phyloP scores from a whole-genome alignment of 495 filamentous ascomycete species.

The Aspergillus leporis region DNA sequence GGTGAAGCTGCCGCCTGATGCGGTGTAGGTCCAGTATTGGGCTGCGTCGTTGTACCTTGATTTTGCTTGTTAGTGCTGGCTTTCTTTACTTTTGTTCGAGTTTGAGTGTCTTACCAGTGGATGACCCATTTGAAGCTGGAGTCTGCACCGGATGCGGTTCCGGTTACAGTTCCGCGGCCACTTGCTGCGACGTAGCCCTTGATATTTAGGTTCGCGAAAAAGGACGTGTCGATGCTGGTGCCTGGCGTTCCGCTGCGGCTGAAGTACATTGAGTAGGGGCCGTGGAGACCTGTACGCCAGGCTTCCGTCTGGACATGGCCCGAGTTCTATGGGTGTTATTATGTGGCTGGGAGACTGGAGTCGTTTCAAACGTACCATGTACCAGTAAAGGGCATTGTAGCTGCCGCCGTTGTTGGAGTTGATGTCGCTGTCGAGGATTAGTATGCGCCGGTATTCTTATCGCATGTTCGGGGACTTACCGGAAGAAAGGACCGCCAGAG shows the following conservation, averaged over 20 bases:
- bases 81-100: neutral
- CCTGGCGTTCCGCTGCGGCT: slow-evolving; percentile 57
- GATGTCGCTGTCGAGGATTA: slow-evolving; percentile 56
- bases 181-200: slow-evolving; percentile 57
- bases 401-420: slow-evolving; percentile 60
- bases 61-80: neutral
- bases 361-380: slow-evolving; percentile 49
- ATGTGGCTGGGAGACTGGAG: neutral
- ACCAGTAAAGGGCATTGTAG: slow-evolving; percentile 64
- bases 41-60: slow-evolving; percentile 54
- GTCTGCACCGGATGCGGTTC: slow-evolving; percentile 54
- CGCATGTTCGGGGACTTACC: slow-evolving; percentile 16
- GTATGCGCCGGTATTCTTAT: neutral
- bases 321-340: slow-evolving; percentile 19
- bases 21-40: slow-evolving; percentile 64
- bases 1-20: slow-evolving; percentile 54
- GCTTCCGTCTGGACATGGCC: slow-evolving; percentile 57
- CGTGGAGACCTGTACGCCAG: slow-evolving; percentile 65
- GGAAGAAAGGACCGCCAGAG: slow-evolving; percentile 52
- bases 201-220: slow-evolving; percentile 57
- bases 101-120: slow-evolving; percentile 50
- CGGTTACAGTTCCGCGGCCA: slow-evolving; percentile 57
- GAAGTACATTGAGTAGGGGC: slow-evolving; percentile 63
- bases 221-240: slow-evolving; percentile 55
- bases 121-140: slow-evolving; percentile 54